phyloP scores from a whole-genome alignment of 371 early-diverging fungal species.

The Zychaea mexicana region DNA sequence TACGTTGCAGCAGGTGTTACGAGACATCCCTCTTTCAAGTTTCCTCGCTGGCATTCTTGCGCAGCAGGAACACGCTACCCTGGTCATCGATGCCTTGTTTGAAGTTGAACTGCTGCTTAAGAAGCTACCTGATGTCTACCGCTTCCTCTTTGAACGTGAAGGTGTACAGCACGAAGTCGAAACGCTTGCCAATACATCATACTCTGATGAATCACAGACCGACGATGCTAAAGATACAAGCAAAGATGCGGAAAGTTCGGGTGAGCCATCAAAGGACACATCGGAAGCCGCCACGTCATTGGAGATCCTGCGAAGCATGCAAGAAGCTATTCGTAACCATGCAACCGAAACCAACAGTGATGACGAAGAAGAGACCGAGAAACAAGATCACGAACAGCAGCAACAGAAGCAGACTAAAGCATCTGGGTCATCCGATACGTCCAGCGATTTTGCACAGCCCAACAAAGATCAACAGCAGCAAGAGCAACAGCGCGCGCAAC shows the following conservation, averaged over 20 bases:
- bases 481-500: neutral
- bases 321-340: slow-evolving; percentile 3
- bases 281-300: neutral
- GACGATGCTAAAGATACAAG: slow-evolving; percentile 3
- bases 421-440: neutral
- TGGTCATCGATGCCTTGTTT: slow-evolving; percentile 61
- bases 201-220: slow-evolving; percentile 11
- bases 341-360: slow-evolving; percentile 4
- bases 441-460: neutral
- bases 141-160: slow-evolving; percentile 60
- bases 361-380: slow-evolving; percentile 14
- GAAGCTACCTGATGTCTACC: slow-evolving; percentile 58
- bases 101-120: slow-evolving; percentile 55
- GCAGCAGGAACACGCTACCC: slow-evolving; percentile 57
- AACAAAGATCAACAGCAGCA: neutral
- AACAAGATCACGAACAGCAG: slow-evolving; percentile 13
- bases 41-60: slow-evolving; percentile 66
- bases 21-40: slow-evolving; percentile 52
- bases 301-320: slow-evolving; percentile 6
- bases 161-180: slow-evolving; percentile 67
- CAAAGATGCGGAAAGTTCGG: neutral
- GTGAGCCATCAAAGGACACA: neutral
- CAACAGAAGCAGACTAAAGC: slow-evolving; percentile 15
- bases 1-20: slow-evolving; percentile 38
- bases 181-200: slow-evolving; percentile 36